A percentile compares a stretch with the other conserved stretches of the same genome.
Conservation (phyloP, 352 stramenopile genomes). For the Globisporangium paroecandrum region DNA sequence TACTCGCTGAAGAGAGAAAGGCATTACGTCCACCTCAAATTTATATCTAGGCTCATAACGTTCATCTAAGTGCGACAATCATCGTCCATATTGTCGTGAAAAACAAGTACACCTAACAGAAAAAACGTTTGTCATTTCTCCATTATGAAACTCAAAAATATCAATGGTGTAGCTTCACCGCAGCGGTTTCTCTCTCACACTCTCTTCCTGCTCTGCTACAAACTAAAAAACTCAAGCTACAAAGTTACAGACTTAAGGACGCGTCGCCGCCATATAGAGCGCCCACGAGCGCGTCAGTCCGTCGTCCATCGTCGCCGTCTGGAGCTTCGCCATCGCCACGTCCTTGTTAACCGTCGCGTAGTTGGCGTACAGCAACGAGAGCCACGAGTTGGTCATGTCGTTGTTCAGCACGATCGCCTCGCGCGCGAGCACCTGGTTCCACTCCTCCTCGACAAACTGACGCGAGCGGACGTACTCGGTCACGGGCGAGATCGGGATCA, state of each 20-base stretch:
- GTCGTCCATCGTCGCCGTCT: conserved; percentile 59
- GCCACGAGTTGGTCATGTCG: conserved; percentile 58
- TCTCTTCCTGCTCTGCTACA: neutral
- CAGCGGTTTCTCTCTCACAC: neutral
- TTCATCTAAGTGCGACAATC: neutral
- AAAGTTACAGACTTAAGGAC: conserved; percentile 7
- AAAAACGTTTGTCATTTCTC: neutral
- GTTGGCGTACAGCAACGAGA: conserved; percentile 72
- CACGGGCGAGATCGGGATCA: conserved; percentile 63
- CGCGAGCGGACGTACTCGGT: conserved; percentile 50
- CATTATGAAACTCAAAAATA: neutral
- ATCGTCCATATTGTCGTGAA: neutral
- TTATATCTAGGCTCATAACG: neutral
- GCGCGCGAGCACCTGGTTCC: conserved; percentile 45
- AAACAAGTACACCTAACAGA: neutral
- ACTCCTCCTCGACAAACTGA: conserved; percentile 61
- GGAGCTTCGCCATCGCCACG: conserved; percentile 44
- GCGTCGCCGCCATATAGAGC: conserved; percentile 60
- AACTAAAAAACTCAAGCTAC: neutral
- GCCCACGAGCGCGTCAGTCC: conserved; percentile 80
- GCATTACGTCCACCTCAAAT: neutral
- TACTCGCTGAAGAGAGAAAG: neutral
- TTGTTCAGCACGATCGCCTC: conserved; percentile 39
- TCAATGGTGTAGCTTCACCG: neutral
- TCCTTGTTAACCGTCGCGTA: conserved; percentile 59